Evolutionary conservation across 2,329 filamentous ascomycete genomes (phyloP).

Genomic region (Penicillium sp.): DNA sequence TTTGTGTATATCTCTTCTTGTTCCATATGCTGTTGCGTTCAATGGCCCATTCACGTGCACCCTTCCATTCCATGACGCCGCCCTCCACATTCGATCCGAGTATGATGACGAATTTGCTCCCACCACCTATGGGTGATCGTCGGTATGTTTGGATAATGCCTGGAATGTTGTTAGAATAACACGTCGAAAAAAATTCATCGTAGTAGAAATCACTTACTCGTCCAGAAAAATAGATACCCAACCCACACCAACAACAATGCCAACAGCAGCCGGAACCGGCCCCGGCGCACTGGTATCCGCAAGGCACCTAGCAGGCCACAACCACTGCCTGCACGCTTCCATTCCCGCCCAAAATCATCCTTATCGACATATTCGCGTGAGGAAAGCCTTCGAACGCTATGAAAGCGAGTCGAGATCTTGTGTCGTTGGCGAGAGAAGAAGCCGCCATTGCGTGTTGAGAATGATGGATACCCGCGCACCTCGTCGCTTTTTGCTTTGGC

Average conservation of each 20-base stretch:
- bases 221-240: slow-evolving; percentile 67
- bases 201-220: slow-evolving; percentile 58
- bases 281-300: slow-evolving; percentile 60
- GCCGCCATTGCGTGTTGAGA: slow-evolving; percentile 76
- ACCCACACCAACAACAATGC: slow-evolving; percentile 60
- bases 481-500: slow-evolving; percentile 74
- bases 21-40: slow-evolving; percentile 95
- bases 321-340: slow-evolving; percentile 36
- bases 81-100: slow-evolving; percentile 91
- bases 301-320: slow-evolving; percentile 30
- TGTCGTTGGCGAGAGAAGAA: slow-evolving; percentile 86
- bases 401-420: slow-evolving; percentile 74
- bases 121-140: slow-evolving; percentile 73
- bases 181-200: slow-evolving; percentile 7
- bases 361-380: slow-evolving; percentile 64
- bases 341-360: slow-evolving; percentile 63
- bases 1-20: slow-evolving; percentile 81
- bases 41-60: slow-evolving; percentile 94
- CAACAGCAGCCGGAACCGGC: slow-evolving; percentile 64
- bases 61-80: slow-evolving; percentile 99
- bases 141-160: slow-evolving; percentile 64
- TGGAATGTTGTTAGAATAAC: slow-evolving; percentile 41
- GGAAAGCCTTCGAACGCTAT: slow-evolving; percentile 61
- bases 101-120: slow-evolving; percentile 89
- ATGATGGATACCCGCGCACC: slow-evolving; percentile 73